These are phyloP conservation scores for Crucibulum parvulum DNA, from an alignment of 1,284 basidiomycete genomes.

Conservation along the genomic window DNA sequence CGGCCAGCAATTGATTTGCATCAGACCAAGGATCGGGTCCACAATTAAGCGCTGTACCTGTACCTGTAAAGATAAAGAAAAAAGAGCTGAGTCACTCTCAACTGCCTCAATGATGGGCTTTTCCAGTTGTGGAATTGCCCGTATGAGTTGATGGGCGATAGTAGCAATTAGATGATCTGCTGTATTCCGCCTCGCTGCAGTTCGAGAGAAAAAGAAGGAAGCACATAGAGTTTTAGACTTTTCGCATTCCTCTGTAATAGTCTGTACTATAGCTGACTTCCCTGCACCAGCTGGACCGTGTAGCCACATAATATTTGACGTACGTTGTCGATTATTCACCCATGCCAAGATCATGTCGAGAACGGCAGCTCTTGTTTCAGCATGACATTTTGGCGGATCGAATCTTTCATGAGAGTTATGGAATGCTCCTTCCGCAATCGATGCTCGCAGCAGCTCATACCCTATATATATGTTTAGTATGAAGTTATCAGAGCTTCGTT, in stretches of 20 bases:
- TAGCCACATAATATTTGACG: not conserved
- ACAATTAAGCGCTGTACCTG: not conserved
- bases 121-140: not conserved
- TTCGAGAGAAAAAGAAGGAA: not conserved
- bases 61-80: not conserved
- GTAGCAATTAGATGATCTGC: not conserved
- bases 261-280: not conserved
- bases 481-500: too few relatives aligned
- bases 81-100: not conserved
- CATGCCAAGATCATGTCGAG: not conserved
- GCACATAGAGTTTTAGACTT: not conserved
- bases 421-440: too few relatives aligned
- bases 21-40: not conserved
- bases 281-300: not conserved
- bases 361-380: not conserved
- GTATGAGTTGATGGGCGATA: not conserved
- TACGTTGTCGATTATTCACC: not conserved
- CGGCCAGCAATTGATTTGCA: not conserved
- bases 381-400: not conserved
- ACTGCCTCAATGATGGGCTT: conserved; percentile 5
- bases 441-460: too few relatives aligned
- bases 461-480: too few relatives aligned
- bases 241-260: not conserved
- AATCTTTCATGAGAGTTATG: too few relatives aligned
- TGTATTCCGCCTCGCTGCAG: not conserved